Percentiles rank a stretch among this genome's conserved stretches.
Conservation (phyloP, 2,329 filamentous ascomycete genomes). For the Pseudogymnoascus sp. region DNA sequence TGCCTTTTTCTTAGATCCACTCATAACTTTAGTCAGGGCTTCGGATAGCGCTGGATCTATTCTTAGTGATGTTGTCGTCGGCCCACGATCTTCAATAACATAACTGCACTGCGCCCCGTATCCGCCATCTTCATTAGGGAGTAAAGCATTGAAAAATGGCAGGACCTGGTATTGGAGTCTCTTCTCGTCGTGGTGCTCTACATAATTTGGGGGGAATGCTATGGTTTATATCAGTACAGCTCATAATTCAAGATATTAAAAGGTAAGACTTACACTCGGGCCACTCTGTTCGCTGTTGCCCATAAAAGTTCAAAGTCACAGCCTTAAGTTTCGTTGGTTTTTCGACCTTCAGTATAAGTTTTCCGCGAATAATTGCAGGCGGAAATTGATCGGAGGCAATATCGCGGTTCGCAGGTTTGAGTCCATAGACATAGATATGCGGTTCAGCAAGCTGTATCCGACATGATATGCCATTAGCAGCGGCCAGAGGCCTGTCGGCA, state of each 20-base stretch:
- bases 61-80: constrained; percentile 21
- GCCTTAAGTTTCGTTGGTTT: constrained; percentile 93
- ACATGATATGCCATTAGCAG: constrained; percentile 65
- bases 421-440: constrained; percentile 70
- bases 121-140: constrained; percentile 48
- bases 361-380: constrained; percentile 79
- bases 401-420: constrained; percentile 58
- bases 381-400: constrained; percentile 19
- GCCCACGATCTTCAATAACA: constrained; percentile 25
- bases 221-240: constrained; percentile 1
- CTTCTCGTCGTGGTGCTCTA: constrained; percentile 74
- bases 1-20: neutral
- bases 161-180: constrained; percentile 80
- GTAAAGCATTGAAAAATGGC: constrained; percentile 81
- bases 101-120: constrained; percentile 57
- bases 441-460: constrained; percentile 70
- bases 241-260: constrained; percentile 1
- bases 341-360: constrained; percentile 68
- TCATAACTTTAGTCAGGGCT: neutral
- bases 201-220: constrained; percentile 80
- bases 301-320: constrained; percentile 76
- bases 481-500: constrained; percentile 58
- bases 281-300: constrained; percentile 86
- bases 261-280: constrained; percentile 62
- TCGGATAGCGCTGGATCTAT: neutral